Conservation (phyloP, 495 filamentous ascomycete genomes). For the Neurospora intermedia region DNA sequence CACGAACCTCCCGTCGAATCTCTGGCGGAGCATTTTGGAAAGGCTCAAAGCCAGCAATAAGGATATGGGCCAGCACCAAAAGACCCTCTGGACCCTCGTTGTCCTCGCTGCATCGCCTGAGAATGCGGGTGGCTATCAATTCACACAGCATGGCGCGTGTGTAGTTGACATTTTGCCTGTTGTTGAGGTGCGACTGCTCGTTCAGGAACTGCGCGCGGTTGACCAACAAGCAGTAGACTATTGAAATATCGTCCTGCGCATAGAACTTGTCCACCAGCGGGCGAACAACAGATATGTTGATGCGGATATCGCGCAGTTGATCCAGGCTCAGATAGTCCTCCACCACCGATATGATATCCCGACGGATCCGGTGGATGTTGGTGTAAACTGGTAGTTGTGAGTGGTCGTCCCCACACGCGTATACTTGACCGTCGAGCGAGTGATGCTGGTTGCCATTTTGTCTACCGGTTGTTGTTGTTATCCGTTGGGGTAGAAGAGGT, state of each 20-base stretch:
- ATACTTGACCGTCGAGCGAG: slow-evolving; percentile 13
- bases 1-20: slow-evolving; percentile 37
- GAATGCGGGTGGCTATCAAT: slow-evolving; percentile 52
- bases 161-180: slow-evolving; percentile 58
- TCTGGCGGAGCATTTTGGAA: slow-evolving; percentile 58
- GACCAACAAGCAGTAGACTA: slow-evolving; percentile 59
- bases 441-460: slow-evolving; percentile 7
- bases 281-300: slow-evolving; percentile 58
- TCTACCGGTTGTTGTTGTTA: slow-evolving; percentile 14
- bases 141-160: slow-evolving; percentile 60
- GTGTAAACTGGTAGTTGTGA: slow-evolving; percentile 41
- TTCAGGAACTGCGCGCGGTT: slow-evolving; percentile 58
- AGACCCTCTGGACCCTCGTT: slow-evolving; percentile 47
- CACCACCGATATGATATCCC: slow-evolving; percentile 40
- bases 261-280: slow-evolving; percentile 62
- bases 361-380: slow-evolving; percentile 41
- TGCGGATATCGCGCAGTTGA: slow-evolving; percentile 55
- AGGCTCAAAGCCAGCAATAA: slow-evolving; percentile 62
- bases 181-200: slow-evolving; percentile 53
- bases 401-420: slow-evolving; percentile 22
- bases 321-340: slow-evolving; percentile 49
- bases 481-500: slow-evolving; percentile 16
- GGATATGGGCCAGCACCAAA: slow-evolving; percentile 56
- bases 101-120: slow-evolving; percentile 59
- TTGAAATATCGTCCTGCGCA: slow-evolving; percentile 56